Evolutionary conservation across 2,329 filamentous ascomycete species (phyloP).

Genomic region (Fusarium sp.): DNA sequence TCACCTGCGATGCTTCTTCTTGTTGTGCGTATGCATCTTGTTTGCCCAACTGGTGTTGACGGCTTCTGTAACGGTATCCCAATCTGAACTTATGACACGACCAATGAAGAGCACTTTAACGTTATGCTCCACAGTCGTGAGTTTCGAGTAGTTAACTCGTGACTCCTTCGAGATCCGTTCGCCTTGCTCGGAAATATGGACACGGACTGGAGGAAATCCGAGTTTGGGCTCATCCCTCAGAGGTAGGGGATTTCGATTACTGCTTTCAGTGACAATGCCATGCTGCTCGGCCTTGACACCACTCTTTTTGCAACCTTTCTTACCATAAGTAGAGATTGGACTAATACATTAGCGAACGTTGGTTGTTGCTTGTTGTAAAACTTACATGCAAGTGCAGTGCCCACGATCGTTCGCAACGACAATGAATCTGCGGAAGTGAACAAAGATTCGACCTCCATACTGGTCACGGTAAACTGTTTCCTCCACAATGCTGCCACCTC

Average conservation of each 20-base stretch:
- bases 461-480: constrained; percentile 50
- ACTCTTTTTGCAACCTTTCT: constrained; percentile 62
- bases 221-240: constrained; percentile 58
- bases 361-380: not conserved
- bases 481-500: constrained; percentile 49
- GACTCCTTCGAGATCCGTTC: constrained; percentile 63
- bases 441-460: constrained; percentile 56
- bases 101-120: constrained; percentile 68
- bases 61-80: constrained; percentile 55
- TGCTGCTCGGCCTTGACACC: constrained; percentile 65
- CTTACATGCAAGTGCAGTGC: constrained; percentile 68
- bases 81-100: constrained; percentile 54
- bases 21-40: constrained; percentile 55
- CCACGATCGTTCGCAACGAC: constrained; percentile 63
- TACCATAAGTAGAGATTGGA: constrained; percentile 67
- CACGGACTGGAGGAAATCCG: constrained; percentile 60
- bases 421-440: constrained; percentile 65
- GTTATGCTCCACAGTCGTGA: constrained; percentile 68
- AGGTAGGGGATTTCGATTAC: constrained; percentile 45
- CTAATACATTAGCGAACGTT: constrained; percentile 48
- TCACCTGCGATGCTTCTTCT: constrained; percentile 44
- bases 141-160: constrained; percentile 68
- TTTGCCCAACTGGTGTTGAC: constrained; percentile 62
- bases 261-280: constrained; percentile 61
- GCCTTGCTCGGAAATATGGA: constrained; percentile 55